These are phyloP conservation scores for Dorcoceras hygrometricum DNA, from an alignment of 257 asterid species.

Conservation along the genomic window DNA sequence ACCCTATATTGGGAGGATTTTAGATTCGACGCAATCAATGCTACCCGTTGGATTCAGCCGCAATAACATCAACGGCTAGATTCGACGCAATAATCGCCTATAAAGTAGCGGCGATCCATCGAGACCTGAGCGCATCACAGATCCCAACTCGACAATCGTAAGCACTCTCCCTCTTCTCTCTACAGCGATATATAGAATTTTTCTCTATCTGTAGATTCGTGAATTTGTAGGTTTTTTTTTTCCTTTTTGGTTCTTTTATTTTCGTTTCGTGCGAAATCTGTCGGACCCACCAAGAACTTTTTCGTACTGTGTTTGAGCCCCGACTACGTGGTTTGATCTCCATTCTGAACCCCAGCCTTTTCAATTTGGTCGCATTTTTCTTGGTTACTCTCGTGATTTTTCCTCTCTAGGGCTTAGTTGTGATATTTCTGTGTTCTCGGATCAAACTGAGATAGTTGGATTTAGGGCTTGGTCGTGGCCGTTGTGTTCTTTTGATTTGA, in stretches of 20 bases:
- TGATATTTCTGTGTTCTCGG: slow-evolving; percentile 4
- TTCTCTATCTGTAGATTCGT: neutral
- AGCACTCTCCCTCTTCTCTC: slow-evolving; percentile 21
- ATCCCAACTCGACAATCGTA: slow-evolving; percentile 42
- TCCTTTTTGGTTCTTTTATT: neutral
- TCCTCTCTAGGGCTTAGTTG: slow-evolving; percentile 32
- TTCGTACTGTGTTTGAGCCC: slow-evolving; percentile 18
- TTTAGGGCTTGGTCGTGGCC: slow-evolving; percentile 19
- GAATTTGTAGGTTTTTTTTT: neutral
- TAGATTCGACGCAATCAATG: slow-evolving; percentile 6
- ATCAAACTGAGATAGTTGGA: slow-evolving; percentile 16
- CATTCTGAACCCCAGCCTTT: slow-evolving; percentile 28
- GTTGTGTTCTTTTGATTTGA: neutral
- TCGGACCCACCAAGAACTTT: neutral
- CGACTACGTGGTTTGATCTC: neutral
- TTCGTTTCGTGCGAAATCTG: neutral
- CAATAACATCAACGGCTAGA: slow-evolving; percentile 33
- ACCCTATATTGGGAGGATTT: too few species aligned
- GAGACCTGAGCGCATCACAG: slow-evolving; percentile 29
- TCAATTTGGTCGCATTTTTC: neutral
- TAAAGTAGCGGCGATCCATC: slow-evolving; percentile 24
- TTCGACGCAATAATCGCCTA: slow-evolving; percentile 26
- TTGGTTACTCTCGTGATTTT: slow-evolving; percentile 17
- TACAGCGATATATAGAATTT: slow-evolving; percentile 3
- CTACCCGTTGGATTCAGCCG: slow-evolving; percentile 34